Evolutionary conservation across 1,284 basidiomycete genomes (phyloP), one percentile per base, ranked within the genome.

Genomic region (Sanghuangporus sanghuang): DNA sequence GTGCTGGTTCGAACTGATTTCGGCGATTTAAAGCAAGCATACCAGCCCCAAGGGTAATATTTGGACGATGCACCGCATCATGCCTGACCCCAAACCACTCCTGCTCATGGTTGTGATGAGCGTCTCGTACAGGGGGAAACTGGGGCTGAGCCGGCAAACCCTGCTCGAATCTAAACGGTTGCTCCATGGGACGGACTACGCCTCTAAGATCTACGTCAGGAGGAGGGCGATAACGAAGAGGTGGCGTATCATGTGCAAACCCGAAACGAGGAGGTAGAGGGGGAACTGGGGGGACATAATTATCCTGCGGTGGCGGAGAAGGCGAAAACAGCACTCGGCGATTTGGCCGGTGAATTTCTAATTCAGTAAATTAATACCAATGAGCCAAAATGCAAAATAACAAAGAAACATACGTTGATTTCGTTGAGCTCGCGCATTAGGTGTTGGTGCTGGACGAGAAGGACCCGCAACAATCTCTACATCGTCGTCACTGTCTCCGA

Each of bases 31-130:
- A 68, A 2, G 85, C 77, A 9, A 89, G 75, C 2, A 90, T 68
- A 1, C 85, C 87, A n/a, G 89, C 89, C 18, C 89, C 89, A 35
- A 90, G 73, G 32, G 85, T 85, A 77, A 90, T 82, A 3, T 75
- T 66, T 18, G 44, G 84, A 8, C 84, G 84, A 9, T 77, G 77
- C 8, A 79, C 74, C 3, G 80, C 80, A 18, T 78, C 75, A 16
- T 36, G 66, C 60, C 16, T 32, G 27, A 3, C 5, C 27, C 27
- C 27, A 32, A 32, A 32, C 27, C 27, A 5, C 44, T 18, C 65
- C 11, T 16, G 9, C 16, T 16, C 38, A 18, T 7, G 18, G 11
- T 53, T 23, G 7, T 46, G 44, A 9, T 16, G 32, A 39, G 39
- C 16, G 56, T 54, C 12, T 9, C 39, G 60, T 32, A 62, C 38